These are phyloP conservation scores for Aspergillus sparsus DNA, from an alignment of 495 filamentous ascomycete species.

Conservation along the genomic window DNA sequence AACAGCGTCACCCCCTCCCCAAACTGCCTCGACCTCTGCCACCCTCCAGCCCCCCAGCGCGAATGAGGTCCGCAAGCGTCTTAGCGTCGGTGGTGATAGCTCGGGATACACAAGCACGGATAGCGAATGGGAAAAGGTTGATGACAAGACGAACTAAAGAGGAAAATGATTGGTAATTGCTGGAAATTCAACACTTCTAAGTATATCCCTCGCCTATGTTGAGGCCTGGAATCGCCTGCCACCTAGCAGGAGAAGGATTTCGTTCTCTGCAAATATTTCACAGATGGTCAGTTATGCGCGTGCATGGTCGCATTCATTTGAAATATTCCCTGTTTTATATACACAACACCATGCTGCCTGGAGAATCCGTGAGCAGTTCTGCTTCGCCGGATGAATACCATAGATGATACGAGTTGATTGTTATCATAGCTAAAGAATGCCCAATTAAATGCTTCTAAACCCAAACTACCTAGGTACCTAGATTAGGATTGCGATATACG, in stretches of 20 bases:
- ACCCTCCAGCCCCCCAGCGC: constrained; percentile 34
- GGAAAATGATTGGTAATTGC: too few species aligned
- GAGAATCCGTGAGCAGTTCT: constrained; percentile 11
- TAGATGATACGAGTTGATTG: constrained; percentile 14
- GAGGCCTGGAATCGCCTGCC: too few species aligned
- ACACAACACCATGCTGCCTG: constrained; percentile 1
- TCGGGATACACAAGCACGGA: constrained; percentile 56
- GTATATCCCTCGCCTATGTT: too few species aligned
- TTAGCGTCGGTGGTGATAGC: constrained; percentile 44
- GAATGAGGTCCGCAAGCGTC: constrained; percentile 41
- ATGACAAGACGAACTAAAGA: constrained; percentile 34
- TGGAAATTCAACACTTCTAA: too few species aligned
- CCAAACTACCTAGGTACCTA: not conserved
- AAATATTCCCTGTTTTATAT: constrained; percentile 3
- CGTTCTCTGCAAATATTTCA: too few species aligned
- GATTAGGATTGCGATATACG: not conserved
- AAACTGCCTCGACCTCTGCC: constrained; percentile 24
- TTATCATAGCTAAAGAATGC: not conserved
- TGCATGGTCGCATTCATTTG: not conserved
- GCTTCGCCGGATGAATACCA: constrained; percentile 14
- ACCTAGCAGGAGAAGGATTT: too few species aligned
- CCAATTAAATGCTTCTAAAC: not conserved
- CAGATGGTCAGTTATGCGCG: not conserved
- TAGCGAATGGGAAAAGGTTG: constrained; percentile 60
- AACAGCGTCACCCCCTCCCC: constrained; percentile 24